These are phyloP conservation scores for Solanum sitiens DNA, from an alignment of 257 asterid species.

Conservation along the genomic window DNA sequence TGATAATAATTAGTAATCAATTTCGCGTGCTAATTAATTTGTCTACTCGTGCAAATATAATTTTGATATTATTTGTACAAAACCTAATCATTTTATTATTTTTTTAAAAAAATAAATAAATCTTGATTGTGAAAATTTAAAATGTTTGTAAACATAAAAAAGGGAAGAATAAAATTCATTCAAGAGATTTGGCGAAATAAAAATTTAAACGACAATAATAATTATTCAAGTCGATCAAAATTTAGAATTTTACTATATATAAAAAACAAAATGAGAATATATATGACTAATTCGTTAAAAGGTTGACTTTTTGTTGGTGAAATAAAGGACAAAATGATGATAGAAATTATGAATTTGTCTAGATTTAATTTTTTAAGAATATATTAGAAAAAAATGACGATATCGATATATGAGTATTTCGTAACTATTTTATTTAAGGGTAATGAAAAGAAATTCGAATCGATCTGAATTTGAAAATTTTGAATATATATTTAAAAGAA, in stretches of 20 bases:
- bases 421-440: neutral
- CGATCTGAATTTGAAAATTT: neutral
- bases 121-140: neutral
- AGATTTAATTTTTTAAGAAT: neutral
- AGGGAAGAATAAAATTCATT: neutral
- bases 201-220: neutral
- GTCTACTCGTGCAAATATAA: neutral
- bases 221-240: neutral
- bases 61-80: neutral
- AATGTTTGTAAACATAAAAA: neutral
- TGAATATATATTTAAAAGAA: neutral
- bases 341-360: neutral
- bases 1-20: slow-evolving; percentile 12
- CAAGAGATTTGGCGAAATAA: neutral
- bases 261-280: neutral
- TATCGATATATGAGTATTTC: neutral
- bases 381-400: neutral
- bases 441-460: too few species aligned
- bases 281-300: neutral
- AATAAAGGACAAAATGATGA: neutral
- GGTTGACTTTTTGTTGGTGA: neutral
- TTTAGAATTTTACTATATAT: neutral
- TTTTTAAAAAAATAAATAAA: neutral
- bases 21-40: slow-evolving; percentile 5
- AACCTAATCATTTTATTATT: neutral